Conservation (phyloP, 768 basidiomycete species). For the Psilocybe tampanensis region DNA sequence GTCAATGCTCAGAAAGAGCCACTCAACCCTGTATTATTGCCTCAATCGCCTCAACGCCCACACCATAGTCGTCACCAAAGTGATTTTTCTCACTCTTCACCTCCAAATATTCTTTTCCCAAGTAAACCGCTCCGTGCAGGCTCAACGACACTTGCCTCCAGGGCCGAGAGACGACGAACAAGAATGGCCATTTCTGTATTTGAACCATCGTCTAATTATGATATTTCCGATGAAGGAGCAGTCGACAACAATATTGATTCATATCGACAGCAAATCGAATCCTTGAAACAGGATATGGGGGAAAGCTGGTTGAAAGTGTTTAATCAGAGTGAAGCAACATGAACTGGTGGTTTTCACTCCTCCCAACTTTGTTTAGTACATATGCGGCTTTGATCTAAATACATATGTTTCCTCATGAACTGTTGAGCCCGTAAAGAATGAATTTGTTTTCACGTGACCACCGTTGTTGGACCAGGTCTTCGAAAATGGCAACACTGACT, state of each 20-base stretch:
- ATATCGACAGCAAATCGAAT: slow-evolving; percentile 79
- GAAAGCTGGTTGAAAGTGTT: slow-evolving; percentile 89
- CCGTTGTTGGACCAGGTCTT: too few species aligned
- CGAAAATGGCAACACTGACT: too few species aligned
- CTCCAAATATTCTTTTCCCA: neutral
- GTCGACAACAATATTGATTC: slow-evolving; percentile 57
- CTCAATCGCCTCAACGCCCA: slow-evolving; percentile 20
- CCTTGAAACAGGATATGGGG: slow-evolving; percentile 84
- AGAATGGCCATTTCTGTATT: slow-evolving; percentile 65
- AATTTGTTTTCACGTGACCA: too few species aligned
- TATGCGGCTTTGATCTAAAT: neutral
- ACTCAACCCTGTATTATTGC: neutral
- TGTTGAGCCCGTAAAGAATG: too few species aligned
- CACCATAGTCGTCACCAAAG: slow-evolving; percentile 55
- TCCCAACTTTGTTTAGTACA: too few species aligned
- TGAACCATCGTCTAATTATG: slow-evolving; percentile 41
- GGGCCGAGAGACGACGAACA: slow-evolving; percentile 46
- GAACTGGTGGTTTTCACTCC: too few species aligned
- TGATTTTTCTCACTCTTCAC: slow-evolving; percentile 35
- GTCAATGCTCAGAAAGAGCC: neutral
- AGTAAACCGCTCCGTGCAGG: neutral
- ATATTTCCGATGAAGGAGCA: slow-evolving; percentile 21
- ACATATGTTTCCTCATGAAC: neutral
- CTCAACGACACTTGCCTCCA: slow-evolving; percentile 24
- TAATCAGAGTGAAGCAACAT: slow-evolving; percentile 35